Conservation (phyloP, 306 rosid species). For the Styphnolobium japonicum region DNA sequence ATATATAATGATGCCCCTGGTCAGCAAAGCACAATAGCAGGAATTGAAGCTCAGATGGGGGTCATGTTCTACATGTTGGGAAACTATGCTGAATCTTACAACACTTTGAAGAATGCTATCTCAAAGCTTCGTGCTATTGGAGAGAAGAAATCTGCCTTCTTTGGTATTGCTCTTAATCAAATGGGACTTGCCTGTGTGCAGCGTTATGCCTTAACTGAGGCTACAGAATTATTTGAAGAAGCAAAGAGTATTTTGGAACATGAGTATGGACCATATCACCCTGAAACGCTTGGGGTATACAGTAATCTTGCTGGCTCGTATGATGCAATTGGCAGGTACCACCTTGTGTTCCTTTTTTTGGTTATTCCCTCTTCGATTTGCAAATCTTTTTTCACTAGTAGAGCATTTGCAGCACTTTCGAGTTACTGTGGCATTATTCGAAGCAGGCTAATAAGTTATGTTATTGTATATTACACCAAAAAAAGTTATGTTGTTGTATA, state of each 20-base stretch:
- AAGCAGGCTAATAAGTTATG: background rate
- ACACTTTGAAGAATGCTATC: slow-evolving; percentile 62
- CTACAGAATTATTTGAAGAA: slow-evolving; percentile 79
- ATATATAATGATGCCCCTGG: slow-evolving; percentile 81
- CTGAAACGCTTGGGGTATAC: slow-evolving; percentile 88
- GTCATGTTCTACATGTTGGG: slow-evolving; percentile 83
- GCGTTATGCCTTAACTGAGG: slow-evolving; percentile 65
- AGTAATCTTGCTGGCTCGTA: slow-evolving; percentile 96
- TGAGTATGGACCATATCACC: slow-evolving; percentile 90
- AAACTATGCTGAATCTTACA: slow-evolving; percentile 74
- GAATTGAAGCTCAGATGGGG: slow-evolving; percentile 98
- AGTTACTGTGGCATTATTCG: background rate
- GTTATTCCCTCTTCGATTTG: background rate
- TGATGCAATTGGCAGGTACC: slow-evolving; percentile 95
- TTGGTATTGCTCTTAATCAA: slow-evolving; percentile 92
- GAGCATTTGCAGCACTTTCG: background rate
- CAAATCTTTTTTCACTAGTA: background rate
- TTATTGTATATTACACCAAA: background rate
- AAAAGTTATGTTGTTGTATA: background rate
- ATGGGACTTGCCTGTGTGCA: slow-evolving; percentile 96
- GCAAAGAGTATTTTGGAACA: slow-evolving; percentile 75
- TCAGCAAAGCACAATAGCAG: slow-evolving; percentile 82
- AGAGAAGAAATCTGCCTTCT: slow-evolving; percentile 88
- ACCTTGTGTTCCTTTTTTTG: background rate
- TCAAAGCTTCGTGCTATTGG: slow-evolving; percentile 80